Percentiles rank a stretch among this genome's conserved stretches.
Conservation (phyloP, 768 basidiomycete genomes). For the Naganishia randhawae region DNA sequence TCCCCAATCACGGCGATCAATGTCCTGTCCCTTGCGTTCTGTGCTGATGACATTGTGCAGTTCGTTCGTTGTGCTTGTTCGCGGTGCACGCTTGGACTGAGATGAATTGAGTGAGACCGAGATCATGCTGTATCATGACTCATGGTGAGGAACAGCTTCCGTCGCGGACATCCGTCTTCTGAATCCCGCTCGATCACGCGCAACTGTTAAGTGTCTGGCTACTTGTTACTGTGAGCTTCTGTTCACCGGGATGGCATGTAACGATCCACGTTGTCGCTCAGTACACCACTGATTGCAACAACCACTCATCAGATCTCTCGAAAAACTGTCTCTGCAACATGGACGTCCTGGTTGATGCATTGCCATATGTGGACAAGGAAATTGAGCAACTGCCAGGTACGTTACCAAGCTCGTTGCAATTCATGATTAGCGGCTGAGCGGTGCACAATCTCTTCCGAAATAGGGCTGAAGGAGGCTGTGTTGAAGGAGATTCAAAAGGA, state of each 20-base stretch:
- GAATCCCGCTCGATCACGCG: not conserved
- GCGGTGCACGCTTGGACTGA: no score
- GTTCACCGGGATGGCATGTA: no score
- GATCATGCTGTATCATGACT: not conserved
- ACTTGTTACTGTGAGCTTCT: no score
- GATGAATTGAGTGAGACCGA: not conserved
- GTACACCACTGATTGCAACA: not conserved
- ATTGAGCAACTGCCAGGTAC: slow-evolving; percentile 62
- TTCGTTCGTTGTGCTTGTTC: not conserved
- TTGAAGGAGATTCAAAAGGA: slow-evolving; percentile 46
- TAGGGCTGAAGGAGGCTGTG: slow-evolving; percentile 40
- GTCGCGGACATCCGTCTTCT: not conserved
- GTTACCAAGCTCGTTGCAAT: slow-evolving; percentile 22
- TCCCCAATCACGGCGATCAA: slow-evolving; percentile 95
- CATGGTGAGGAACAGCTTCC: not conserved
- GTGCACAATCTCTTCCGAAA: not conserved
- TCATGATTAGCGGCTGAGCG: no score
- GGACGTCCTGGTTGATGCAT: slow-evolving; percentile 61
- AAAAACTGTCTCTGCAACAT: slow-evolving; percentile 5
- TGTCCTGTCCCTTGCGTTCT: slow-evolving; percentile 59
- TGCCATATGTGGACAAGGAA: slow-evolving; percentile 94
- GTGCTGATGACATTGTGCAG: slow-evolving; percentile 20
- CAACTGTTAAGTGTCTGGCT: no score
- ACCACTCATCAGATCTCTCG: not conserved
- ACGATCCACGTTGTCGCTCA: no score